Evolutionary conservation across 148 eudicot species (phyloP).

Genomic region (Cornus suecica): DNA sequence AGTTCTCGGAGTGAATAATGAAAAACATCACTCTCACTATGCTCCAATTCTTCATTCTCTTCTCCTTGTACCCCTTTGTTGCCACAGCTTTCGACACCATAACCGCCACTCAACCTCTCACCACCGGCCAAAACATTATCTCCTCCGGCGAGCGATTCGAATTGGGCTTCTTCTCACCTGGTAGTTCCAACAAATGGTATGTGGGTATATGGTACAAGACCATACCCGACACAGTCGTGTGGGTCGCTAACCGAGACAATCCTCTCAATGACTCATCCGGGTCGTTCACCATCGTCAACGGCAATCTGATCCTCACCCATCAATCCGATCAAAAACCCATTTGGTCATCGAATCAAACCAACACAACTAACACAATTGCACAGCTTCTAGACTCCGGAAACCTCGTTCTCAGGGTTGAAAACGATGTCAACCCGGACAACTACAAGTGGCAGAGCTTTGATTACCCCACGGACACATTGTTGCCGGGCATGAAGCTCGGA

Average conservation of each 20-base stretch:
- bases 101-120: conserved; percentile 25
- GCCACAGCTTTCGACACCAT: conserved; percentile 26
- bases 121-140: conserved; percentile 25
- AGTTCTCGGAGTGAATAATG: conserved; percentile 5
- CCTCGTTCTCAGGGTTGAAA: conserved; percentile 33
- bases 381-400: conserved; percentile 53
- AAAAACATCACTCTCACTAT: background rate
- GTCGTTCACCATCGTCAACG: conserved; percentile 26
- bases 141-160: conserved; percentile 26
- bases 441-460: conserved; percentile 70
- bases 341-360: conserved; percentile 44
- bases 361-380: conserved; percentile 27
- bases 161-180: conserved; percentile 36
- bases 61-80: conserved; percentile 16
- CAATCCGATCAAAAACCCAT: background rate
- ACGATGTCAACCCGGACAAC: conserved; percentile 13
- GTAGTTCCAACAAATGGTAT: conserved; percentile 21
- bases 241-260: conserved; percentile 51
- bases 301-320: conserved; percentile 23
- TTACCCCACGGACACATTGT: conserved; percentile 52
- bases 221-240: conserved; percentile 25
- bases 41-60: background rate
- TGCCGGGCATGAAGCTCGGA: conserved; percentile 59
- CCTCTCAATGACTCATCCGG: conserved; percentile 30
- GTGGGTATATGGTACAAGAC: conserved; percentile 50